phyloP scores from a whole-genome alignment of 129 eudicot genomes.

The Tagetes patula region DNA sequence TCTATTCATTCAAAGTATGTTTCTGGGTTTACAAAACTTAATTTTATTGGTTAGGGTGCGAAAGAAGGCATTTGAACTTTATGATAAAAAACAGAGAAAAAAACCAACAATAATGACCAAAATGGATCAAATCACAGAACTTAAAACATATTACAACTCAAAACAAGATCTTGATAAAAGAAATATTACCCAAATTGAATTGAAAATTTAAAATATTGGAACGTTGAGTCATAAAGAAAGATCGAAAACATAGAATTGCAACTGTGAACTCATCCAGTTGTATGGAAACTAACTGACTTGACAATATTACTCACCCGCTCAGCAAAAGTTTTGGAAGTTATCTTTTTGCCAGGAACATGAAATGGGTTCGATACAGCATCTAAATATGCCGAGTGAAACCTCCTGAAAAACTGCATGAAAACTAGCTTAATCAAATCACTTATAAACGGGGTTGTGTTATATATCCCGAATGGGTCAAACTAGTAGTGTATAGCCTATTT shows the following conservation, averaged over 20 bases:
- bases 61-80: neutral
- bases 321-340: slow-evolving; percentile 78
- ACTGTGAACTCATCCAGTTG: slow-evolving; percentile 42
- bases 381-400: slow-evolving; percentile 90
- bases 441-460: neutral
- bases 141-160: neutral
- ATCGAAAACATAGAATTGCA: neutral
- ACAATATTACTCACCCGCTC: slow-evolving; percentile 81
- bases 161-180: slow-evolving; percentile 1
- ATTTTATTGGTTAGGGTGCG: no score
- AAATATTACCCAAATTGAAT: neutral
- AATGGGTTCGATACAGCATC: slow-evolving; percentile 97
- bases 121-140: neutral
- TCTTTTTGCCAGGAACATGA: slow-evolving; percentile 96
- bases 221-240: neutral
- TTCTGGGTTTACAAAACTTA: no score
- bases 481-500: neutral
- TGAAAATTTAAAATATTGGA: neutral
- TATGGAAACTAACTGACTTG: slow-evolving; percentile 75
- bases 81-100: neutral
- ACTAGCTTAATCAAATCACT: neutral
- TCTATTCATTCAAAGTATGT: no score
- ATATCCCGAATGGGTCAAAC: neutral
- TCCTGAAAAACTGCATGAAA: slow-evolving; percentile 69
- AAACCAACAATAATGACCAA: neutral